phyloP scores from a whole-genome alignment of 2,329 filamentous ascomycete species.

The Curvularia sp. region DNA sequence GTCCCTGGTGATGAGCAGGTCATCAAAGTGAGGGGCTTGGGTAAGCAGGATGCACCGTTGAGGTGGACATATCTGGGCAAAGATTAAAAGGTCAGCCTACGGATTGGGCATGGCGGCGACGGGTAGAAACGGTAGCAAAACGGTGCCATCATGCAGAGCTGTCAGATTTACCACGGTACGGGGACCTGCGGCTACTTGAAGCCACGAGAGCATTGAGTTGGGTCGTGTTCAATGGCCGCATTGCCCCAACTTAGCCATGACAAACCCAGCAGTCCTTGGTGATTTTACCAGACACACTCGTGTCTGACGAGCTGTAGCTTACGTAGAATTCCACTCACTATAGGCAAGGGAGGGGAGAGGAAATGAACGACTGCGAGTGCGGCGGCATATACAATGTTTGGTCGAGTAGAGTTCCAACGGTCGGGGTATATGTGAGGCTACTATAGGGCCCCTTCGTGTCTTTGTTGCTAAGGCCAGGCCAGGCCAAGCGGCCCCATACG shows the following conservation, averaged over 20 bases:
- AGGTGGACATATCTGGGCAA: conserved; percentile 57
- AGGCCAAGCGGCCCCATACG: conserved; percentile 22
- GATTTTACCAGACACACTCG: conserved; percentile 21
- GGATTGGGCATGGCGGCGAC: conserved; percentile 12
- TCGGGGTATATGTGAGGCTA: conserved; percentile 42
- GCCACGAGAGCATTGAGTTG: neutral
- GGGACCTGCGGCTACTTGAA: conserved; percentile 4
- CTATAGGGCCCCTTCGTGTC: conserved; percentile 28
- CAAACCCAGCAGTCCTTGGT: conserved; percentile 8
- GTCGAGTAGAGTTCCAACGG: conserved; percentile 19
- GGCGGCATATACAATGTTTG: conserved; percentile 17
- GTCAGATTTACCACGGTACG: conserved; percentile 8
- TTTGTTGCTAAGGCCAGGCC: conserved; percentile 17
- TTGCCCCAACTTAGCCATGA: no score
- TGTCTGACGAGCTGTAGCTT: conserved; percentile 3
- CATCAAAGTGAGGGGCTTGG: conserved; percentile 54
- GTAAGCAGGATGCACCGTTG: conserved; percentile 49
- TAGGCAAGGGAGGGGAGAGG: conserved; percentile 24
- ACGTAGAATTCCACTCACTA: conserved; percentile 23
- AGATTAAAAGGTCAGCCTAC: conserved; percentile 29
- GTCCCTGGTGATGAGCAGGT: conserved; percentile 65
- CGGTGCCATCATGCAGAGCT: conserved; percentile 16
- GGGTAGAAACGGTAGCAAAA: conserved; percentile 6
- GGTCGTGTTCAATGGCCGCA: no score
- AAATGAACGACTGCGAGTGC: conserved; percentile 13